A percentile compares a stretch with the other conserved stretches of the same genome.
Evolutionary conservation across 306 rosid genomes (phyloP).

Genomic region (Parietaria judaica): DNA sequence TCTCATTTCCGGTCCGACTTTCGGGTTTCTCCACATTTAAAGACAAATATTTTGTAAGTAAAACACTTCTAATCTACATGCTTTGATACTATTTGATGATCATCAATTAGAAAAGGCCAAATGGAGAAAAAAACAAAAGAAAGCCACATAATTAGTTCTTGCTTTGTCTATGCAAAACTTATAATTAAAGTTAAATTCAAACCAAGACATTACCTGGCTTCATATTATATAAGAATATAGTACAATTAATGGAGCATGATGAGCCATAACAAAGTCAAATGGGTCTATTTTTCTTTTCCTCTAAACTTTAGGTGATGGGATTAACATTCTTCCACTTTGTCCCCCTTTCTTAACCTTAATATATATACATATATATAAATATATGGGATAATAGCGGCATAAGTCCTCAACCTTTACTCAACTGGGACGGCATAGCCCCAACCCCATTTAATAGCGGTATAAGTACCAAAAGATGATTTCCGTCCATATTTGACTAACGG

Average conservation of each 20-base stretch:
- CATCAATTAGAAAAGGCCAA: constrained; percentile 2
- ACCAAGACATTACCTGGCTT: neutral
- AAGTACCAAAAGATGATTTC: too few species aligned
- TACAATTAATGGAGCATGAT: constrained; percentile 68
- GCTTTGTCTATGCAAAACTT: constrained; percentile 12
- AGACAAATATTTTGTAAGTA: too few species aligned
- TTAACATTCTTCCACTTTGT: constrained; percentile 99
- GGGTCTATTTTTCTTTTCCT: constrained; percentile 45
- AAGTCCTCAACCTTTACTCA: too few species aligned
- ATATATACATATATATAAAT: neutral
- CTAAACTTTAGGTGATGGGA: constrained; percentile 75
- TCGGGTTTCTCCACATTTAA: too few species aligned
- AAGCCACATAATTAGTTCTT: neutral
- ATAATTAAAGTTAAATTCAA: constrained; percentile 7
- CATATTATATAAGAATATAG: constrained; percentile 14
- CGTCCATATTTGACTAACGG: too few species aligned
- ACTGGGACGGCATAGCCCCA: too few species aligned
- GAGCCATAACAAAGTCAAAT: constrained; percentile 73
- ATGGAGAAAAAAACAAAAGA: constrained; percentile 6
- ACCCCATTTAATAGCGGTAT: too few species aligned
- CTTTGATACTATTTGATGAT: constrained; percentile 7
- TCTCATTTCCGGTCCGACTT: too few species aligned
- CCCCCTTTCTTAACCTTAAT: constrained; percentile 47
- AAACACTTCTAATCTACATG: neutral
- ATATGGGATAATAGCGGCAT: too few species aligned